These are phyloP conservation scores for Agapanthus africanus DNA, from an alignment of 106 monocot genomes.

Conservation along the genomic window DNA sequence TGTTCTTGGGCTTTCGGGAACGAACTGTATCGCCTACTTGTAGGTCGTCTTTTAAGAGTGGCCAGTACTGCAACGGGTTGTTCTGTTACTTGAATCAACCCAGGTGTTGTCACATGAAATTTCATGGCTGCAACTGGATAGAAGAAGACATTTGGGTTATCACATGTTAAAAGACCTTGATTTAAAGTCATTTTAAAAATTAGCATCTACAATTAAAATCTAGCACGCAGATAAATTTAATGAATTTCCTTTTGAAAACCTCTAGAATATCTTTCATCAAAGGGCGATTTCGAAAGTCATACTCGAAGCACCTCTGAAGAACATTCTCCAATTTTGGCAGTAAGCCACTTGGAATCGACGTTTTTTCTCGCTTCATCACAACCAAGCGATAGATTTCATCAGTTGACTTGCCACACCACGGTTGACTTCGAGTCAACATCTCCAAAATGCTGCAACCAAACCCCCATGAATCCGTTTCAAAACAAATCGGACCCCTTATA, in stretches of 20 bases:
- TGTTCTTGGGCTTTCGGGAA: constrained; percentile 64
- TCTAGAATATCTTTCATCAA: constrained; percentile 54
- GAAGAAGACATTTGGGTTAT: no score
- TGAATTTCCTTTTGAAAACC: constrained; percentile 63
- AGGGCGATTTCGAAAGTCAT: constrained; percentile 82
- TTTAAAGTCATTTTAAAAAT: no score
- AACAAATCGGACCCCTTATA: constrained; percentile 69
- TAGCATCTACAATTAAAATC: no score
- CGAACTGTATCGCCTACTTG: constrained; percentile 78
- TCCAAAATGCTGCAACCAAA: constrained; percentile 90
- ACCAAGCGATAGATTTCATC: constrained; percentile 64
- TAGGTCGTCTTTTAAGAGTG: constrained; percentile 55
- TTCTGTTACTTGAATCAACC: no score
- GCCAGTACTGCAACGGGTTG: no score
- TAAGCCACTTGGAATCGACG: constrained; percentile 59
- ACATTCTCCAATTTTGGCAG: constrained; percentile 58
- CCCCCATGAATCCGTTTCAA: constrained; percentile 93
- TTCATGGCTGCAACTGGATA: no score
- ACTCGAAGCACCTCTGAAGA: constrained; percentile 75
- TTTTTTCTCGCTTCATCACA: constrained; percentile 65
- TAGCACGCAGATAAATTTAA: no score
- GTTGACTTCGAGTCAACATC: constrained; percentile 72
- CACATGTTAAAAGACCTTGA: no score
- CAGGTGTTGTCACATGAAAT: no score
- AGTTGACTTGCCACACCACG: constrained; percentile 53